A percentile compares a stretch with the other conserved stretches of the same genome.
These are phyloP conservation scores for Mycosphaerella sp. DNA, from an alignment of 2,329 filamentous ascomycete species.

Conservation along the genomic window DNA sequence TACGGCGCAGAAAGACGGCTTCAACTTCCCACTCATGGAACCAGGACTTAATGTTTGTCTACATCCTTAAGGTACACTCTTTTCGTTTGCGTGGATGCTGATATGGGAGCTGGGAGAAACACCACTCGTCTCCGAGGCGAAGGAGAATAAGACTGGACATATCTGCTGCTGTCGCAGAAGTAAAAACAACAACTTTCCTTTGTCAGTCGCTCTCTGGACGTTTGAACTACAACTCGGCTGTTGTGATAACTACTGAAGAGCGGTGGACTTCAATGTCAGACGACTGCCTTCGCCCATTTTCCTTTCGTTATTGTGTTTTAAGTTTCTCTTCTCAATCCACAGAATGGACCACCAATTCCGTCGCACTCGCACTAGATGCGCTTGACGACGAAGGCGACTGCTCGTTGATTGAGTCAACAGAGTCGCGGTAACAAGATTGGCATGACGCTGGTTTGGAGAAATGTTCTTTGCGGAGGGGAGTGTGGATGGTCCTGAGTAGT, in stretches of 20 bases:
- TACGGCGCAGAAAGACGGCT: conserved; percentile 21
- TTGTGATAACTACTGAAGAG: conserved; percentile 7
- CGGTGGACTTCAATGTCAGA: conserved; percentile 11
- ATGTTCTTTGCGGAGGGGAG: conserved; percentile 13
- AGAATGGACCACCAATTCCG: conserved; percentile 13
- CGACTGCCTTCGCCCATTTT: conserved; percentile 28
- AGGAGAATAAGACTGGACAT: conserved; percentile 13
- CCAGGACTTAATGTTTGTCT: conserved; percentile 8
- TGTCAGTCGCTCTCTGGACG: conserved; percentile 9
- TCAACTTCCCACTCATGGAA: conserved; percentile 9
- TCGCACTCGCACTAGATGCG: conserved; percentile 10
- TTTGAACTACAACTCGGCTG: not conserved
- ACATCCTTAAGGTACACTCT: conserved; percentile 9
- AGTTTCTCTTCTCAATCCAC: conserved; percentile 7
- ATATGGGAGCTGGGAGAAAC: not conserved
- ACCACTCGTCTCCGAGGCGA: conserved; percentile 7
- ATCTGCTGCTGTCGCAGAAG: conserved; percentile 5
- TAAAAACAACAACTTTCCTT: conserved; percentile 3
- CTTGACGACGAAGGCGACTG: conserved; percentile 12
- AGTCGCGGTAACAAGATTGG: conserved; percentile 10
- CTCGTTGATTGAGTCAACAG: not conserved
- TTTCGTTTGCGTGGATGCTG: not conserved
- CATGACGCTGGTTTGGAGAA: conserved; percentile 15
- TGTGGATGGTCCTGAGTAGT: conserved; percentile 13
- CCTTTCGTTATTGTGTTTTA: conserved; percentile 7